A percentile compares a stretch with the other conserved stretches of the same genome.
Conservation (phyloP, 2,329 filamentous ascomycete species). For the Talaromyces sp. region DNA sequence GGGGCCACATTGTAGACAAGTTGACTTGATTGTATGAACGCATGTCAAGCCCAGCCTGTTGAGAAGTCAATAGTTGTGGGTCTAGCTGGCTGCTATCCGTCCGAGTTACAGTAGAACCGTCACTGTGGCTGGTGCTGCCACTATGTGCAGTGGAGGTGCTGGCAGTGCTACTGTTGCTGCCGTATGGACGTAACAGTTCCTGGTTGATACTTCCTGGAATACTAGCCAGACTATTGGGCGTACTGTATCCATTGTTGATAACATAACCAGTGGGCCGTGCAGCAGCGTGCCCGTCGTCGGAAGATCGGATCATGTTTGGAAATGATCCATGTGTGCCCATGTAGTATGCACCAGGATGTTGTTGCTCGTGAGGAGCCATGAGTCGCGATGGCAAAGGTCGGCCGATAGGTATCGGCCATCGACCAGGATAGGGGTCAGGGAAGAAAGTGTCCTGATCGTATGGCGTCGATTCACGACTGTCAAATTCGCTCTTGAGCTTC, state of each 20-base stretch:
- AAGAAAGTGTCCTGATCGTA: conserved; percentile 27
- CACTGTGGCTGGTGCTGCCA: conserved; percentile 29
- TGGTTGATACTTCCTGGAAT: conserved; percentile 43
- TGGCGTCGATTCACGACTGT: conserved; percentile 36
- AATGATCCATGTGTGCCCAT: conserved; percentile 38
- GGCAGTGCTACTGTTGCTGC: conserved; percentile 20
- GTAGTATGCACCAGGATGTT: conserved; percentile 5
- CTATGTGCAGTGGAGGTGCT: conserved; percentile 29
- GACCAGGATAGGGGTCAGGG: conserved; percentile 34
- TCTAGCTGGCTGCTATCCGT: conserved; percentile 38
- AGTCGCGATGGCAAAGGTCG: conserved; percentile 33
- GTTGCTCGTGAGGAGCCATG: neutral
- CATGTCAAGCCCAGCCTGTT: conserved; percentile 21
- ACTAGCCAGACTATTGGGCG: conserved; percentile 39
- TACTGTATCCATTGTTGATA: conserved; percentile 29
- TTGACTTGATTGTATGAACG: conserved; percentile 5
- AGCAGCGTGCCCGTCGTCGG: conserved; percentile 45
- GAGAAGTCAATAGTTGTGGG: conserved; percentile 39
- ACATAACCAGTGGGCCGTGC: conserved; percentile 29
- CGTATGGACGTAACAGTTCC: conserved; percentile 40
- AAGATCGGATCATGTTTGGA: conserved; percentile 30
- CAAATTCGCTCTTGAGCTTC: conserved; percentile 26
- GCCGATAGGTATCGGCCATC: conserved; percentile 43
- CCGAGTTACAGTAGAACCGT: conserved; percentile 14
- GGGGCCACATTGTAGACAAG: conserved; percentile 13